Percentiles rank a stretch among this genome's conserved stretches.
phyloP scores from a whole-genome alignment of 768 basidiomycete species.

The Lactarius sanguifluus region DNA sequence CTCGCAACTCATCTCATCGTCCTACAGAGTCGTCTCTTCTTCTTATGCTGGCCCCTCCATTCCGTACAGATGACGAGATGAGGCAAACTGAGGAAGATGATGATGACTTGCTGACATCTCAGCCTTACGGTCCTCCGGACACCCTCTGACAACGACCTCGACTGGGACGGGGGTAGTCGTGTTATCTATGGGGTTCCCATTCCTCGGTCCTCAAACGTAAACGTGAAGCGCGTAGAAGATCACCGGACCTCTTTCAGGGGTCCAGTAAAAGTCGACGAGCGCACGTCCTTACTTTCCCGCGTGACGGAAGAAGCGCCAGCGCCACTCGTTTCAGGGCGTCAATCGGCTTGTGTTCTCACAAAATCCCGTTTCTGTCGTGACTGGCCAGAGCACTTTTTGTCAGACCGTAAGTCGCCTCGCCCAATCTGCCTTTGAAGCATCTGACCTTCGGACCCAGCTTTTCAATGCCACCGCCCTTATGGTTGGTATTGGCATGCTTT shows the following conservation, averaged over 20 bases:
- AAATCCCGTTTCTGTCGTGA: neutral
- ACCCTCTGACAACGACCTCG: neutral
- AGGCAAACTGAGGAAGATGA: constrained; percentile 12
- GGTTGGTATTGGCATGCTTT: constrained; percentile 85
- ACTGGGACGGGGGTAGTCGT: constrained; percentile 19
- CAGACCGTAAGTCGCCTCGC: constrained; percentile 28
- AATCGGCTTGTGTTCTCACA: neutral
- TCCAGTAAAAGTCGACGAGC: constrained; percentile 12
- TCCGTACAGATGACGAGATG: constrained; percentile 11
- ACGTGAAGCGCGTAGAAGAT: constrained; percentile 1
- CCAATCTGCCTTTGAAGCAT: neutral
- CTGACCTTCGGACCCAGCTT: constrained; percentile 46
- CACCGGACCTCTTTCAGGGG: neutral
- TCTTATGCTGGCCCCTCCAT: neutral
- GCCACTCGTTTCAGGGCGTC: neutral
- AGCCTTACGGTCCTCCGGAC: constrained; percentile 6
- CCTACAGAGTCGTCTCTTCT: constrained; percentile 13
- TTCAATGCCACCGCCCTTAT: constrained; percentile 88
- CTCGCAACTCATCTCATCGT: constrained; percentile 20
- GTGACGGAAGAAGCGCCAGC: constrained; percentile 5
- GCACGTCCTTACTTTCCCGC: constrained; percentile 15
- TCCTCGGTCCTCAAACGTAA: neutral
- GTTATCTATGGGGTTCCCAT: constrained; percentile 6
- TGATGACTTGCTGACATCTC: constrained; percentile 8
- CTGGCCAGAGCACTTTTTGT: constrained; percentile 31